Evolutionary conservation across 371 early-diverging fungal genomes (phyloP), one percentile per base, ranked within the genome.

Genomic region (Actinomucor elegans): DNA sequence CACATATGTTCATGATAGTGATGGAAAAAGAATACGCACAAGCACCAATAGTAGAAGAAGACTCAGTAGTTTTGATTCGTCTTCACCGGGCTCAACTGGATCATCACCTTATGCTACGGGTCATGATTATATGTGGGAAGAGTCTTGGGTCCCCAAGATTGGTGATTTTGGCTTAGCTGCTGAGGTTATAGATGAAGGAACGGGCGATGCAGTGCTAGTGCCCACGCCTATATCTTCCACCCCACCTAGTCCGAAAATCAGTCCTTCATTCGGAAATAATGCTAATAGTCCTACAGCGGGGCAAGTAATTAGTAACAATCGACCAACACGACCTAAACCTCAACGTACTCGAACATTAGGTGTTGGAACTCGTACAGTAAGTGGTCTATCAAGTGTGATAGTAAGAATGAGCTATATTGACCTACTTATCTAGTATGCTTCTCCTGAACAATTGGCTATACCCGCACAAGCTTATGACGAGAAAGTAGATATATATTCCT

Each of bases 131-230:
- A 38, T 37, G 37, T 50, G 40, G 50, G 31, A 50, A 18, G 81
- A 77, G 41, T 55, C 49, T n/a, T 75, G 83, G 69, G 65, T 81
- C 0, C 84, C 86, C 3, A 94, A 88, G 54, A 87, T 94, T 52
- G 93, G 94, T 10, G 94, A 94, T 64, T 94, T 94, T 75, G 94
- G 94, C 2, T 68, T 94, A 44, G 93, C 89, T 4, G 83, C 86
- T 4, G 80, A 78, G 31, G 73, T 77, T 0, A 47, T 61, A 21
- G 48, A 48, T 23, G 57, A 23, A 33, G 34, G 21, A 2, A 41
- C 29, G 15, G 51, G 48, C 1, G 43, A 35, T 23, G 20, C 52
- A 7, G 44, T 52, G 14, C 27, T 56, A 21, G 28, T 47, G 5
- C 37, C 54, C 23, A 55, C 51, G 1, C 61, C 61, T n/a, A 44